These are phyloP conservation scores for Colletotrichum sp. DNA, from an alignment of 2,329 filamentous ascomycete species.

Conservation along the genomic window DNA sequence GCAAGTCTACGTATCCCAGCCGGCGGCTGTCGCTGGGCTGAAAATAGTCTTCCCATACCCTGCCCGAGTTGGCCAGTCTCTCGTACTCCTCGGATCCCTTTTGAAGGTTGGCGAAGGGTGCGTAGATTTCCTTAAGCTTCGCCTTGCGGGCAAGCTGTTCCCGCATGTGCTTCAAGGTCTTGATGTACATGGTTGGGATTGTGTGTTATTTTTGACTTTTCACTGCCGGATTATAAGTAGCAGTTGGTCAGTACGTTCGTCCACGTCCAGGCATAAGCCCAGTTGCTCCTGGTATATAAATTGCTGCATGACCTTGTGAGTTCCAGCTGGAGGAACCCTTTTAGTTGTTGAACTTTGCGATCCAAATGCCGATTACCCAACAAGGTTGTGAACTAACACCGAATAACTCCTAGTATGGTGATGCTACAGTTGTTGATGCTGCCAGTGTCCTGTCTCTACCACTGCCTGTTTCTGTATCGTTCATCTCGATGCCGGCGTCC, in stretches of 20 bases:
- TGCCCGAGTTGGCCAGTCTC: slow-evolving; percentile 22
- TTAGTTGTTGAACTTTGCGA: neutral
- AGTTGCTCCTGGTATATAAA: neutral
- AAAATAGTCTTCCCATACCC: slow-evolving; percentile 26
- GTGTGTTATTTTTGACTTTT: neutral
- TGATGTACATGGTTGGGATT: neutral
- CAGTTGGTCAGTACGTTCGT: neutral
- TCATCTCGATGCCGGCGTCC: neutral
- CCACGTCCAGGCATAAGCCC: neutral
- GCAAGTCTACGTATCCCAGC: neutral
- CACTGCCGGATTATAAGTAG: neutral
- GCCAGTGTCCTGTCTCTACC: neutral
- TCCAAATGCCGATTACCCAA: neutral
- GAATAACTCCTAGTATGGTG: neutral
- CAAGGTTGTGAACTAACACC: neutral
- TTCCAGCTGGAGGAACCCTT: neutral
- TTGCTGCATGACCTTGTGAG: neutral
- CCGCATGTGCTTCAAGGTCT: neutral
- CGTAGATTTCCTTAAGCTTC: slow-evolving; percentile 12
- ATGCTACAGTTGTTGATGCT: neutral
- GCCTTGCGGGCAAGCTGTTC: neutral
- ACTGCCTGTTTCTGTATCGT: neutral
- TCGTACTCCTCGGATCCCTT: slow-evolving; percentile 21
- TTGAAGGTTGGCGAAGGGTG: neutral
- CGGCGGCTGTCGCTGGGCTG: slow-evolving; percentile 15